These are phyloP conservation scores for Epithemia pelagica DNA, from an alignment of 108 stramenopile genomes.

Conservation along the genomic window DNA sequence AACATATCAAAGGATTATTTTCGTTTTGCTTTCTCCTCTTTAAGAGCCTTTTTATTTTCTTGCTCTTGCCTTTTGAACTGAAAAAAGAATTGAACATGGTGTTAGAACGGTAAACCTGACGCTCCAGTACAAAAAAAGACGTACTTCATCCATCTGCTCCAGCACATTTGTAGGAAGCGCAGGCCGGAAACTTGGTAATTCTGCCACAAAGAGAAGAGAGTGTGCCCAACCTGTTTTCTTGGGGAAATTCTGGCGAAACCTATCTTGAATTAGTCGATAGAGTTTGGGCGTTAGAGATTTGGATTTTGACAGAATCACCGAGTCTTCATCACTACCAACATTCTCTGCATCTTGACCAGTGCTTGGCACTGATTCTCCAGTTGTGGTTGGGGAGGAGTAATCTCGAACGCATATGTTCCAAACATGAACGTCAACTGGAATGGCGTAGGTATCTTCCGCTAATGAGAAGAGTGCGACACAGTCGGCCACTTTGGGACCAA, in stretches of 20 bases:
- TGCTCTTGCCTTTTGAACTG: no score
- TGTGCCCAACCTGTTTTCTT: slow-evolving; percentile 97
- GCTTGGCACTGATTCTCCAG: neutral
- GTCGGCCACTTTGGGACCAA: slow-evolving; percentile 97
- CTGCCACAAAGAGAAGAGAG: slow-evolving; percentile 95
- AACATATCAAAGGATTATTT: no score
- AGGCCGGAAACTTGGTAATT: slow-evolving; percentile 76
- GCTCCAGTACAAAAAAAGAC: no score
- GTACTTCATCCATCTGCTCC: slow-evolving; percentile 60
- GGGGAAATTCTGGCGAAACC: slow-evolving; percentile 85
- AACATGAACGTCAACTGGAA: slow-evolving; percentile 97
- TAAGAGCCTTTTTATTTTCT: no score
- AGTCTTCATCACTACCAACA: slow-evolving; percentile 18
- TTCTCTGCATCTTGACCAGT: neutral
- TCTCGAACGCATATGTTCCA: slow-evolving; percentile 94
- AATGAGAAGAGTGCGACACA: slow-evolving; percentile 97
- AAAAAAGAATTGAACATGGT: no score
- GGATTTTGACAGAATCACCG: slow-evolving; percentile 36
- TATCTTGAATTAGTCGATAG: slow-evolving; percentile 86
- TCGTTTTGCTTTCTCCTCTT: no score
- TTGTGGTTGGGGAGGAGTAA: slow-evolving; percentile 26
- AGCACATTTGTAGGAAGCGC: slow-evolving; percentile 55
- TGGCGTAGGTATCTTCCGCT: slow-evolving; percentile 63
- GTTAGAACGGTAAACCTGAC: no score
- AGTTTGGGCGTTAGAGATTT: slow-evolving; percentile 91